Conservation (phyloP, 2,329 filamentous ascomycete genomes). For the Didymella sp. region DNA sequence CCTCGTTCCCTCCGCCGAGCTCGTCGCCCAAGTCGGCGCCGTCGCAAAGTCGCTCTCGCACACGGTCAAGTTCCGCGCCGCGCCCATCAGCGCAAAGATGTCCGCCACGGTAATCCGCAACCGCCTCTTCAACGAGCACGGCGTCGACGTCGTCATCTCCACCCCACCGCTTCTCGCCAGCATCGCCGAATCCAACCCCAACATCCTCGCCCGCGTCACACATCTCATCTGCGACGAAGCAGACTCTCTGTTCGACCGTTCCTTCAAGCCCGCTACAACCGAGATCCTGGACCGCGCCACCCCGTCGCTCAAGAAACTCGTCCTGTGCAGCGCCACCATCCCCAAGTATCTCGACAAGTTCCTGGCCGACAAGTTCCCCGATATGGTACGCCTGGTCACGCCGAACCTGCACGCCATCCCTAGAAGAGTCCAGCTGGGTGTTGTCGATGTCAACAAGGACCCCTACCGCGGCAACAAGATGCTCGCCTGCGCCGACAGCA, state of each 20-base stretch:
- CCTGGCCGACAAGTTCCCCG: conserved; percentile 80
- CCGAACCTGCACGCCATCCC: conserved; percentile 97
- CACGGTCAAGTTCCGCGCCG: conserved; percentile 83
- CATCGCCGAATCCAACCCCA: conserved; percentile 87
- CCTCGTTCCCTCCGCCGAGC: conserved; percentile 88
- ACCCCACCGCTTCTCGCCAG: conserved; percentile 90
- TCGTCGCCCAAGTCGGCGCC: conserved; percentile 84
- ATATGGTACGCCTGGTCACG: conserved; percentile 85
- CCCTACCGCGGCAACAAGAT: conserved; percentile 93
- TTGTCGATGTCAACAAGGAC: conserved; percentile 90
- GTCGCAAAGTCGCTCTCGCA: conserved; percentile 86
- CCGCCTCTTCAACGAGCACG: conserved; percentile 78
- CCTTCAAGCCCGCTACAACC: conserved; percentile 83
- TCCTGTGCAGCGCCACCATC: conserved; percentile 96
- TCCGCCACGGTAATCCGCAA: conserved; percentile 81
- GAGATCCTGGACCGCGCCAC: conserved; percentile 81
- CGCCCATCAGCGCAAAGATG: conserved; percentile 79
- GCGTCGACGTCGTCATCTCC: conserved; percentile 84
- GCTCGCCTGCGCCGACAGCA: conserved; percentile 91
- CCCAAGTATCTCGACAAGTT: conserved; percentile 86
- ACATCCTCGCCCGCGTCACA: conserved; percentile 87
- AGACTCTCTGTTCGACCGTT: conserved; percentile 92
- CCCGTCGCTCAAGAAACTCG: conserved; percentile 82
- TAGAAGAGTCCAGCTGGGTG: conserved; percentile 88
- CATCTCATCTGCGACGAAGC: conserved; percentile 95